Conservation (phyloP, 2,329 filamentous ascomycete genomes). For the Phyllosticta citriasiana region DNA sequence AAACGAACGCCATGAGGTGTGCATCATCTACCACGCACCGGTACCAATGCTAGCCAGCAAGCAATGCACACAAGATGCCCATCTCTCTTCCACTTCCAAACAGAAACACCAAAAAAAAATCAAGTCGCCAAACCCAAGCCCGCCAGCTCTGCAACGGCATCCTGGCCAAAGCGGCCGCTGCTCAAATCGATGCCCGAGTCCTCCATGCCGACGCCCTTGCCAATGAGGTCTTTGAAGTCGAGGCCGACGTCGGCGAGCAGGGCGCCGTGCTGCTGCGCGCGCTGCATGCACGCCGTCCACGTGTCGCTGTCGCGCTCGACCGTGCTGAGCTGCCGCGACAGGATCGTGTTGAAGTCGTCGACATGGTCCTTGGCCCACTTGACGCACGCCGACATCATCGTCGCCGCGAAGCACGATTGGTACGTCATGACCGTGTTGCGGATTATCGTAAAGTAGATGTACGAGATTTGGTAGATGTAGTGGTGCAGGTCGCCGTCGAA, state of each 20-base stretch:
- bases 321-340: constrained; percentile 77
- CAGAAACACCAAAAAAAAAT: neutral
- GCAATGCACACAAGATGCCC: neutral
- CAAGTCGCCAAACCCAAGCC: constrained; percentile 3
- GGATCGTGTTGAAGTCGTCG: constrained; percentile 76
- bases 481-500: constrained; percentile 89
- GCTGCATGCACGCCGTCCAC: constrained; percentile 74
- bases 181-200: constrained; percentile 4
- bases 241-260: constrained; percentile 78
- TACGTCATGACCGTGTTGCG: constrained; percentile 87
- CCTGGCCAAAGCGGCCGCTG: neutral
- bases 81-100: neutral
- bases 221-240: constrained; percentile 78
- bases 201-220: constrained; percentile 22
- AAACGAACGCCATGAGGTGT: no score
- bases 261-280: constrained; percentile 68
- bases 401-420: constrained; percentile 64
- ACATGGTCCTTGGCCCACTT: constrained; percentile 97
- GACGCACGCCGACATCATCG: constrained; percentile 88
- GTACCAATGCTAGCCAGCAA: neutral
- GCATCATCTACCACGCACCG: no score
- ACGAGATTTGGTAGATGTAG: constrained; percentile 92
- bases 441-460: constrained; percentile 90
- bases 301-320: constrained; percentile 65
- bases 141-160: neutral